Percentiles rank a stretch among this genome's conserved stretches.
phyloP scores from a whole-genome alignment of 2,329 filamentous ascomycete genomes.

The Ascosphaera acerosa region DNA sequence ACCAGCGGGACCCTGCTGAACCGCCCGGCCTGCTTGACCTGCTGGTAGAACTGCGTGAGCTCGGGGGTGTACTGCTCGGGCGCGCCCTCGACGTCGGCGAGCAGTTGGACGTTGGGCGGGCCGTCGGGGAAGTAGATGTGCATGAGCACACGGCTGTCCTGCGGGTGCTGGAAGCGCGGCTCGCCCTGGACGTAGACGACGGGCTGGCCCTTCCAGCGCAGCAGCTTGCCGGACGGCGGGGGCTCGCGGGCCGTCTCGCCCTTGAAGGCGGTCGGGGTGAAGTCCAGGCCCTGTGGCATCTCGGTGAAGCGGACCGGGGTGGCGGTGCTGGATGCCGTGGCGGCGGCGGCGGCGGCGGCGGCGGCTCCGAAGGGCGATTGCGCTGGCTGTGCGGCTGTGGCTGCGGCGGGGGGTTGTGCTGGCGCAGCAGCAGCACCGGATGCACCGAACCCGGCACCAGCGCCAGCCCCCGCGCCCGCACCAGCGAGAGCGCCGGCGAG shows the following conservation, averaged over 20 bases:
- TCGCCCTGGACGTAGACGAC: constrained; percentile 31
- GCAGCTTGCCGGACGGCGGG: constrained; percentile 17
- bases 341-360: background rate
- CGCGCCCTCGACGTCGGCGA: constrained; percentile 26
- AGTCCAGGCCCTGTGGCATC: constrained; percentile 9
- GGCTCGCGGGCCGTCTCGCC: constrained; percentile 15
- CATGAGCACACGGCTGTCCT: constrained; percentile 30
- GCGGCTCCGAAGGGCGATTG: background rate
- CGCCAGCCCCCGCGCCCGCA: too few relatives aligned
- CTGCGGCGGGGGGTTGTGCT: constrained; percentile 1
- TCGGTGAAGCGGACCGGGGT: constrained; percentile 5
- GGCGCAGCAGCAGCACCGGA: too few relatives aligned
- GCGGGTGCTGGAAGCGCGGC: constrained; percentile 26
- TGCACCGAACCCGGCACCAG: too few relatives aligned
- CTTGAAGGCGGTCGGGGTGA: constrained; percentile 14
- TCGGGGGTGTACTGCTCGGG: constrained; percentile 24
- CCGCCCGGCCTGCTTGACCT: constrained; percentile 35
- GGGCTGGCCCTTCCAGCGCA: constrained; percentile 35
- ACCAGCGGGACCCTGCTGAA: constrained; percentile 50
- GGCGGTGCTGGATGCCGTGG: constrained; percentile 4
- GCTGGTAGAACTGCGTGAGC: constrained; percentile 35
- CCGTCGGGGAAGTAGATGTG: constrained; percentile 53
- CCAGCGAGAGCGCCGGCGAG: too few relatives aligned
- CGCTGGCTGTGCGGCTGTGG: constrained; percentile 8
- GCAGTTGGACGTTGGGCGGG: constrained; percentile 26